Conservation (phyloP, 139 green algal genomes). For the Nannochloris sp. region DNA sequence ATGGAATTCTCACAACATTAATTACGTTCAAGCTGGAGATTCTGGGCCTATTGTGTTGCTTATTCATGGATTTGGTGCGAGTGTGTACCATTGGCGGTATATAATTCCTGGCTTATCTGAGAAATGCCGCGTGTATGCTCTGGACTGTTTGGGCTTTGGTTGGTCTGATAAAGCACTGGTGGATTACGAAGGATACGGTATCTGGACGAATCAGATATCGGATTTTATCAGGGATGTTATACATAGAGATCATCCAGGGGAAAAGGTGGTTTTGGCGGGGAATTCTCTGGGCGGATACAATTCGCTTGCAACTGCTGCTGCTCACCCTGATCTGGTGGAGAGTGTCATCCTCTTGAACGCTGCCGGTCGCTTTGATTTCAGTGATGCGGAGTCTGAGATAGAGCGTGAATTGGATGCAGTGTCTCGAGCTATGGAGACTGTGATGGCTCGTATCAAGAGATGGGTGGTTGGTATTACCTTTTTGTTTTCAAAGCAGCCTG, state of each 20-base stretch:
- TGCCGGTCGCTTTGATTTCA: slow-evolving; percentile 44
- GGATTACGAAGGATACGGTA: slow-evolving; percentile 47
- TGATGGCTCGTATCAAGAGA: slow-evolving; percentile 27
- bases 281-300: slow-evolving; percentile 74
- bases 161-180: slow-evolving; percentile 57
- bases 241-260: background rate
- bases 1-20: slow-evolving; percentile 47
- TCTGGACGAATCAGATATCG: slow-evolving; percentile 28
- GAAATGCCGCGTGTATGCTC: slow-evolving; percentile 46
- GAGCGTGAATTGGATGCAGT: background rate
- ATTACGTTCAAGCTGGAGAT: slow-evolving; percentile 30
- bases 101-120: slow-evolving; percentile 55
- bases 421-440: background rate
- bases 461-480: slow-evolving; percentile 55
- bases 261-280: slow-evolving; percentile 21
- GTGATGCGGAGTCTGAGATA: background rate
- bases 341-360: slow-evolving; percentile 62
- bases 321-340: slow-evolving; percentile 40
- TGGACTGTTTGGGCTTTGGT: slow-evolving; percentile 77
- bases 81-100: slow-evolving; percentile 42
- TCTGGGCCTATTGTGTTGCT: slow-evolving; percentile 2
- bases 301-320: slow-evolving; percentile 35
- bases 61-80: slow-evolving; percentile 77
- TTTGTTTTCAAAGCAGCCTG: slow-evolving; percentile 56
- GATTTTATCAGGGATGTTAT: slow-evolving; percentile 55